Percentiles rank a stretch among this genome's conserved stretches.
Conservation (phyloP, 176 grass and related monocot species). For the Stipa capillata region DNA sequence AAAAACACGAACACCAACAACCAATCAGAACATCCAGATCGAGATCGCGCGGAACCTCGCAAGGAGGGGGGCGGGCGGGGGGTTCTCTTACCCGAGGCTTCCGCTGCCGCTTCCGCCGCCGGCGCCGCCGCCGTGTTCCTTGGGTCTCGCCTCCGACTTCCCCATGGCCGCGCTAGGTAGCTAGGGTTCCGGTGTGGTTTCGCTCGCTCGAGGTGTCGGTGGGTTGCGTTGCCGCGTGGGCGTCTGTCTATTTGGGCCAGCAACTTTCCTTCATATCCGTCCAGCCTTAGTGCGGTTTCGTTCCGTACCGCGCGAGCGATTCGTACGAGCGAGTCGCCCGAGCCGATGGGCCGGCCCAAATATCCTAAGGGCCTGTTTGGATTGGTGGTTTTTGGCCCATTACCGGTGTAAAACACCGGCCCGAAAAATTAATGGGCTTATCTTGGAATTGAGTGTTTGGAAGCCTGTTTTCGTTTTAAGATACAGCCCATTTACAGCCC, state of each 20-base stretch:
- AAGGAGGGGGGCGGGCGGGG: not conserved
- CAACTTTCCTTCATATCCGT: not conserved
- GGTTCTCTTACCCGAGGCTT: slow-evolving; percentile 35
- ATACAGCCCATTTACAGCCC: no score
- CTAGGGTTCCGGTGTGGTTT: not conserved
- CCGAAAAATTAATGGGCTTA: no score
- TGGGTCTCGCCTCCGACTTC: slow-evolving; percentile 30
- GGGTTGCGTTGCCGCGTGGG: not conserved
- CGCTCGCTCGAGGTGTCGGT: not conserved
- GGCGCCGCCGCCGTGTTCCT: slow-evolving; percentile 29
- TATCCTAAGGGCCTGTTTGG: no score
- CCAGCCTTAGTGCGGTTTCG: no score
- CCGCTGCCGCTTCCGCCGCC: not conserved
- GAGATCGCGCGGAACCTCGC: not conserved
- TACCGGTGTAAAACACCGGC: no score
- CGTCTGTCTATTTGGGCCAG: not conserved
- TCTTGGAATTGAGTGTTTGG: no score
- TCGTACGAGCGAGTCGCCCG: no score
- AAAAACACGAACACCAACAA: not conserved
- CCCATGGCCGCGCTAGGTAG: not conserved
- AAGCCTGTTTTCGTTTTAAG: no score
- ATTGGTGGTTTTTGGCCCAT: no score
- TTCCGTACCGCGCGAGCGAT: no score
- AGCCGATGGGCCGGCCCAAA: no score
- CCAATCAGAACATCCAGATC: slow-evolving; percentile 3